A percentile compares a stretch with the other conserved stretches of the same genome.
Conservation (phyloP, 768 basidiomycete species). For the Boletus pseudopeckii region DNA sequence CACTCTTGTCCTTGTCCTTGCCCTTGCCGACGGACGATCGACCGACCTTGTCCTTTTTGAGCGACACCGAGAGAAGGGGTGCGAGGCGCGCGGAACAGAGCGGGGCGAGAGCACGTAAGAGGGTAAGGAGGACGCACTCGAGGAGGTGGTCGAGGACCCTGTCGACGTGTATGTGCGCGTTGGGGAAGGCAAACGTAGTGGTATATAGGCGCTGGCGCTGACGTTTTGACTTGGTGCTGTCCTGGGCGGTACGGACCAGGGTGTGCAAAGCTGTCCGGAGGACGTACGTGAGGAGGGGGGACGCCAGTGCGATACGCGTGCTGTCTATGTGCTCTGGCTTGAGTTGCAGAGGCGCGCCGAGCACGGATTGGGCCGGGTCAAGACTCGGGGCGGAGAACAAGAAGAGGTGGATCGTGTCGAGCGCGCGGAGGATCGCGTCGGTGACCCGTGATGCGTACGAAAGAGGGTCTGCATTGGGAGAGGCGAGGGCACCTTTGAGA, state of each 20-base stretch:
- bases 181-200: background rate
- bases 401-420: conserved; percentile 18
- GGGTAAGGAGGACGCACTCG: conserved; percentile 19
- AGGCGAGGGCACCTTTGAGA: conserved; percentile 17
- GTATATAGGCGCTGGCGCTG: background rate
- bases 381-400: conserved; percentile 13
- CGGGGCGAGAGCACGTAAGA: conserved; percentile 17
- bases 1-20: conserved; percentile 4
- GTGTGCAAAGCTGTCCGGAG: conserved; percentile 21
- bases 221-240: conserved; percentile 13
- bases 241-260: conserved; percentile 8
- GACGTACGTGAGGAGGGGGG: conserved; percentile 24
- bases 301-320: conserved; percentile 17
- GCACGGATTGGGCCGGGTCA: background rate
- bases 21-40: background rate
- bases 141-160: conserved; percentile 17
- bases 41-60: conserved; percentile 5
- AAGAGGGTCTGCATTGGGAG: conserved; percentile 2
- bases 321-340: conserved; percentile 14
- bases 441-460: conserved; percentile 12
- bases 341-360: background rate
- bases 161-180: conserved; percentile 6
- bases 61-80: background rate
- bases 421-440: conserved; percentile 18
- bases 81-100: conserved; percentile 21